Evolutionary conservation across 2,329 filamentous ascomycete species (phyloP), one percentile per base, ranked within the genome.

Genomic region (Xylariaceae sp.): DNA sequence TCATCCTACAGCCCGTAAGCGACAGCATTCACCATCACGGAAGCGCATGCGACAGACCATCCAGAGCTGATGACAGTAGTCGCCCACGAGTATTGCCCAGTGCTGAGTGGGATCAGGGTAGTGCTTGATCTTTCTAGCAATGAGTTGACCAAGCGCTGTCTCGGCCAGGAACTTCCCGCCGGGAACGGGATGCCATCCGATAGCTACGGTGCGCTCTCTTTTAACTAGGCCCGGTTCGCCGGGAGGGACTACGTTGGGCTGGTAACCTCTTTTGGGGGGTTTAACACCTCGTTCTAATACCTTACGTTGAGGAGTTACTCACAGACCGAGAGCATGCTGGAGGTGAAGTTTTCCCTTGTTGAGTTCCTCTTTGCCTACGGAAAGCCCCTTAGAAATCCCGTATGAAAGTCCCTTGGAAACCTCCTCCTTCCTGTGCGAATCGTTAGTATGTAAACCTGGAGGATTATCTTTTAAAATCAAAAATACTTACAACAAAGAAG

Each of bases 31-130:
- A 54, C 10, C 17, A 23, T 34, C 37, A n/a, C 44, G 13, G 41
- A 4, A n/a, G 35, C 37, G 41, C 4, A 50, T 11, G 34, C 34
- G 17, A 61, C 63, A 10, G 50, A 62, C 63, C 63, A 65, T 65
- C 63, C 63, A 65, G n/a, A 65, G 60, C 17, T 65, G 63, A 53
- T 64, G 61, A 55, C 61, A 64, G 47, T 64, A 65, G 13, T 64
- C 63, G 2, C 63, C 63, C n/a, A 65, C 61, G 9, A 65, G 51
- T 34, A 65, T 61, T 9, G 61, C 61, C 63, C 63, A 65, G 13
- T 65, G 63, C 55, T 65, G 63, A 11, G 63, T 64, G 30, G 63
- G 63, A 52, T 65, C 63, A 18, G 63, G 63, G 18, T 62, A 65
- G 30, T 61, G 57, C 30, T 64, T 48, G 9, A 65, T 62, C 55